A percentile compares a stretch with the other conserved stretches of the same genome.
Conservation (phyloP, 768 basidiomycete species). For the Termitomyces sp. region DNA sequence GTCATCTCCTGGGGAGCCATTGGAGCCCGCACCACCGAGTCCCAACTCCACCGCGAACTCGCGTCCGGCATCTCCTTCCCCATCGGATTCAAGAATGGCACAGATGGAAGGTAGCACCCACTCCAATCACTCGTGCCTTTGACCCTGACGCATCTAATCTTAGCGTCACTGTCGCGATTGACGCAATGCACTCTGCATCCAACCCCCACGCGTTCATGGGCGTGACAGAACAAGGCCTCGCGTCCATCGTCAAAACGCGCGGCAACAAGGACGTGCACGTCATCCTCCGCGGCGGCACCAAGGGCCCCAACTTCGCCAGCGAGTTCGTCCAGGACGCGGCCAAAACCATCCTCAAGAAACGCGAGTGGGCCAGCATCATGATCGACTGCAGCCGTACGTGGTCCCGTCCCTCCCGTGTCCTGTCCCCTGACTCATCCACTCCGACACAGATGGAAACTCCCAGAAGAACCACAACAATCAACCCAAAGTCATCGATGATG, state of each 20-base stretch:
- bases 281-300: constrained; percentile 90
- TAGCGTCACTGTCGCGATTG: constrained; percentile 85
- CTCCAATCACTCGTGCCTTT: neutral
- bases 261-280: constrained; percentile 90
- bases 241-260: constrained; percentile 90
- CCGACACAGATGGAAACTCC: constrained; percentile 83
- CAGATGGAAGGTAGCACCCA: constrained; percentile 70
- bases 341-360: constrained; percentile 62
- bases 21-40: constrained; percentile 96
- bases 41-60: constrained; percentile 94
- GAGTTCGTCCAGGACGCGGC: constrained; percentile 69
- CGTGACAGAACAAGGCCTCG: constrained; percentile 81
- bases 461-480: constrained; percentile 94
- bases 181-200: constrained; percentile 91
- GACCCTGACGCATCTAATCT: neutral
- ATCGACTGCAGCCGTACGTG: constrained; percentile 79
- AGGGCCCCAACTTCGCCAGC: constrained; percentile 83
- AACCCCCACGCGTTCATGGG: constrained; percentile 98
- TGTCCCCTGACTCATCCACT: neutral
- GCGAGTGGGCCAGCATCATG: constrained; percentile 72
- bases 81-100: constrained; percentile 99
- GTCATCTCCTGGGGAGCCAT: constrained; percentile 94
- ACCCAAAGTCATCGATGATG: constrained; percentile 69
- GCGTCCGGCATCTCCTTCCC: constrained; percentile 97
- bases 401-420: neutral